Evolutionary conservation across 1,284 basidiomycete species (phyloP).

Genomic region (Ganoderma leucocontextum): DNA sequence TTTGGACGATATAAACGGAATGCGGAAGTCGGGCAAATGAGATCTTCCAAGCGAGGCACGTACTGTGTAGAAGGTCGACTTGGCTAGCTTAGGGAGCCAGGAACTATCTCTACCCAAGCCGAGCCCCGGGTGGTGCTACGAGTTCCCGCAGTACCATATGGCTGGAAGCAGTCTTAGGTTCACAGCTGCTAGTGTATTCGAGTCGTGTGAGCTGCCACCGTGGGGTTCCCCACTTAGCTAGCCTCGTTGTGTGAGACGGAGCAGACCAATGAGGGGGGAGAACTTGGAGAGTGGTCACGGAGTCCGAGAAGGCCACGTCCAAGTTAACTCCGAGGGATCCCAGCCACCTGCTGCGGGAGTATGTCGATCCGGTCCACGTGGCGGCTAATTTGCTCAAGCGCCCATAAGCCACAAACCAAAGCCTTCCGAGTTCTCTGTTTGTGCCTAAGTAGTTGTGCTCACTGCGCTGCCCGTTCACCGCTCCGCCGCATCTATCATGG

Average conservation of each 20-base stretch:
- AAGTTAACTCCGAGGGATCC: no score
- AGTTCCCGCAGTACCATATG: constrained; percentile 29
- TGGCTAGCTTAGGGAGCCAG: not conserved
- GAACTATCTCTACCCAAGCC: constrained; percentile 10
- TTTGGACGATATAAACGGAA: not conserved
- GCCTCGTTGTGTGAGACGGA: not conserved
- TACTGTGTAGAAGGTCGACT: constrained; percentile 1
- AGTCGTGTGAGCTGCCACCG: not conserved
- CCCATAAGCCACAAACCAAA: not conserved
- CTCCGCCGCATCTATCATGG: constrained; percentile 25
- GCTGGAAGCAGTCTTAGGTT: constrained; percentile 5
- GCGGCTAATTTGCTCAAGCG: not conserved
- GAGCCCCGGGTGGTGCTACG: constrained; percentile 5
- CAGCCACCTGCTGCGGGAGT: not conserved
- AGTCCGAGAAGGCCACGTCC: not conserved
- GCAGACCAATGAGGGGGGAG: not conserved
- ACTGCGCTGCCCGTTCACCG: not conserved
- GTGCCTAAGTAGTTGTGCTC: not conserved
- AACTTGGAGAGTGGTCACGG: not conserved
- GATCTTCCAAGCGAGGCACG: constrained; percentile 2
- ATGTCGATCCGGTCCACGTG: not conserved
- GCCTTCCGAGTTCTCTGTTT: not conserved
- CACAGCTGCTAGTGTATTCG: not conserved
- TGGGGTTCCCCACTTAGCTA: not conserved
- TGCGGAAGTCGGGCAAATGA: not conserved